Evolutionary conservation across 768 basidiomycete species (phyloP).

Genomic region (Russula foetens): DNA sequence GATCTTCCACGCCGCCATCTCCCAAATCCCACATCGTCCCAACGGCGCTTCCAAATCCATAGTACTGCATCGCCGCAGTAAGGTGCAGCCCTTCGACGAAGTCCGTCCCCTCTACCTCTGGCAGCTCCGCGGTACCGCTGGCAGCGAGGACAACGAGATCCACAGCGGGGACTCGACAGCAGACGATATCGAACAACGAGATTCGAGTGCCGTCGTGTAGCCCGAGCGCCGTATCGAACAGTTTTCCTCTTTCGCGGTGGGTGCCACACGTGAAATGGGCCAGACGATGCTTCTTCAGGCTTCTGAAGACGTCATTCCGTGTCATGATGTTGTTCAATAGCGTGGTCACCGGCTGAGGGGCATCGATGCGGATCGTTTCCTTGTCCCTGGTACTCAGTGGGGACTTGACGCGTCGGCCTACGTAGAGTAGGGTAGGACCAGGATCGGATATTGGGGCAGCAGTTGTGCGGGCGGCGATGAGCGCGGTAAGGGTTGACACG

Average conservation of each 20-base stretch:
- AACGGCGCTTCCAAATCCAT: conserved; percentile 15
- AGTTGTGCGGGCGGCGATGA: not conserved
- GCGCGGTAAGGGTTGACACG: not conserved
- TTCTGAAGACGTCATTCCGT: not conserved
- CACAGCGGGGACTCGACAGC: not conserved
- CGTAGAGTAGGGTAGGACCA: not conserved
- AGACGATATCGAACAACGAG: not conserved
- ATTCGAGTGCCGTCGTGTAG: not conserved
- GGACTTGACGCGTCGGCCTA: not conserved
- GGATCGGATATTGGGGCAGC: not conserved
- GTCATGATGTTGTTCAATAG: too few relatives aligned
- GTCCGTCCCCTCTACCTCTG: not conserved
- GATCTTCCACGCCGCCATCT: conserved; percentile 3
- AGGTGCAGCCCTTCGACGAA: conserved; percentile 10
- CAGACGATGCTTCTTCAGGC: not conserved
- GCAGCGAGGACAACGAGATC: conserved; percentile 8
- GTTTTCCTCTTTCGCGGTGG: not conserved
- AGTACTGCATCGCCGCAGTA: conserved; percentile 14
- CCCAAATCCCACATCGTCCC: conserved; percentile 16
- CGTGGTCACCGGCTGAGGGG: not conserved
- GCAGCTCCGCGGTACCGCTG: not conserved
- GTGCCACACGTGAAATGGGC: conserved; percentile 1
- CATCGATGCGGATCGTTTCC: not conserved
- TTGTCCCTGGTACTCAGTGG: not conserved
- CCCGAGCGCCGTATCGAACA: not conserved